Percentiles rank a stretch among this genome's conserved stretches.
Evolutionary conservation across 306 rosid species (phyloP).

Genomic region (Betula pendula): DNA sequence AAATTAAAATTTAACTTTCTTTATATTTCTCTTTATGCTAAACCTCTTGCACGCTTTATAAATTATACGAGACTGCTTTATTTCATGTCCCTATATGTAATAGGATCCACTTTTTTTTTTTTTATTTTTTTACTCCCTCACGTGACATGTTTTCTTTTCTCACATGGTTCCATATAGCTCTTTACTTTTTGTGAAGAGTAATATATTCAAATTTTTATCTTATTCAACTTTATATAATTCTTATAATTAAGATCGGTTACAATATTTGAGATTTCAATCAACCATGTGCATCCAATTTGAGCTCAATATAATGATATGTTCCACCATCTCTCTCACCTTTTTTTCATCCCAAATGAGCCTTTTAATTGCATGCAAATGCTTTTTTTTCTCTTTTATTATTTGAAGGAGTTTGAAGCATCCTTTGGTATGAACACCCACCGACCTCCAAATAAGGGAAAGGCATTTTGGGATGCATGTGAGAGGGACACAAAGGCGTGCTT

Average conservation of each 20-base stretch:
- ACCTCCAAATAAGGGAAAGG: slow-evolving; percentile 35
- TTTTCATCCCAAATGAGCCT: slow-evolving; percentile 24
- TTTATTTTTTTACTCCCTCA: neutral
- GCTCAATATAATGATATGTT: slow-evolving; percentile 36
- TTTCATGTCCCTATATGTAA: neutral
- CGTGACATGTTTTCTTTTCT: slow-evolving; percentile 8
- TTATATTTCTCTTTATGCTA: neutral
- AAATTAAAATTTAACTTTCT: neutral
- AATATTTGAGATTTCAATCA: neutral
- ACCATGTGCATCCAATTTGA: slow-evolving; percentile 52
- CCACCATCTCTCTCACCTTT: slow-evolving; percentile 38
- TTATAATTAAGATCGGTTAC: neutral
- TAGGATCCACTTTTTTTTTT: neutral
- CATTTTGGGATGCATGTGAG: slow-evolving; percentile 58
- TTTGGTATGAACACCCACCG: slow-evolving; percentile 24
- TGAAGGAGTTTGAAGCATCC: slow-evolving; percentile 9
- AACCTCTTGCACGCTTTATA: neutral
- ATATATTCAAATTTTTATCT: neutral
- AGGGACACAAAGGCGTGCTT: slow-evolving; percentile 30
- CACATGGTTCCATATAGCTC: neutral
- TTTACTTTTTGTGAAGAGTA: neutral
- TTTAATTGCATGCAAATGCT: slow-evolving; percentile 21
- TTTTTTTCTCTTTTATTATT: slow-evolving; percentile 12
- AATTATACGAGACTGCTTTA: neutral
- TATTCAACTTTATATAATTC: neutral